Conservation (phyloP, 1,139 yeast genomes). For the Hyphopichia fennica region DNA sequence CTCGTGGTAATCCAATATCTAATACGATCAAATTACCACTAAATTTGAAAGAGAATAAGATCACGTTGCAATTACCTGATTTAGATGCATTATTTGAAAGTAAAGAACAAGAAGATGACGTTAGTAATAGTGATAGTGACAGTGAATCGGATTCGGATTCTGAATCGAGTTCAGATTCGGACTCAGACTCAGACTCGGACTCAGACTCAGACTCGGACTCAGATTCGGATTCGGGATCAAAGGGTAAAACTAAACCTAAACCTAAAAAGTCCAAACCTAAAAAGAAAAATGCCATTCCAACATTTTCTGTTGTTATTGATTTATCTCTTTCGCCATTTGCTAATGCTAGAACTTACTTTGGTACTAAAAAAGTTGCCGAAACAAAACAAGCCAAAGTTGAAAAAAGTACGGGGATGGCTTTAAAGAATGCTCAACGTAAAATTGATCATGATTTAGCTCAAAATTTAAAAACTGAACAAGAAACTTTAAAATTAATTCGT, state of each 20-base stretch:
- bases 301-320: conserved; percentile 63
- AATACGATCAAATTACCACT: conserved; percentile 64
- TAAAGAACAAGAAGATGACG: conserved; percentile 21
- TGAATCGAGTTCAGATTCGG: conserved; percentile 26
- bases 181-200: conserved; percentile 17
- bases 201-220: conserved; percentile 22
- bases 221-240: conserved; percentile 21
- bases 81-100: conserved; percentile 22
- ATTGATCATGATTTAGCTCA: conserved; percentile 71
- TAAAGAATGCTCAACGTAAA: conserved; percentile 80
- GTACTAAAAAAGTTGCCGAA: conserved; percentile 71
- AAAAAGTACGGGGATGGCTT: conserved; percentile 73
- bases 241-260: background rate
- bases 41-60: conserved; percentile 67
- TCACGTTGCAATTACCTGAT: conserved; percentile 59
- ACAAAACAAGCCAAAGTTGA: conserved; percentile 81
- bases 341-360: conserved; percentile 85
- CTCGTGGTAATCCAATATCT: conserved; percentile 66
- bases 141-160: conserved; percentile 26
- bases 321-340: conserved; percentile 78
- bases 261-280: conserved; percentile 8
- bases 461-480: conserved; percentile 64
- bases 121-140: conserved; percentile 22
- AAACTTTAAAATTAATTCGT: conserved; percentile 63
- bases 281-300: conserved; percentile 15